Conservation (phyloP, 2,329 filamentous ascomycete species). For the Penicillium sp. region DNA sequence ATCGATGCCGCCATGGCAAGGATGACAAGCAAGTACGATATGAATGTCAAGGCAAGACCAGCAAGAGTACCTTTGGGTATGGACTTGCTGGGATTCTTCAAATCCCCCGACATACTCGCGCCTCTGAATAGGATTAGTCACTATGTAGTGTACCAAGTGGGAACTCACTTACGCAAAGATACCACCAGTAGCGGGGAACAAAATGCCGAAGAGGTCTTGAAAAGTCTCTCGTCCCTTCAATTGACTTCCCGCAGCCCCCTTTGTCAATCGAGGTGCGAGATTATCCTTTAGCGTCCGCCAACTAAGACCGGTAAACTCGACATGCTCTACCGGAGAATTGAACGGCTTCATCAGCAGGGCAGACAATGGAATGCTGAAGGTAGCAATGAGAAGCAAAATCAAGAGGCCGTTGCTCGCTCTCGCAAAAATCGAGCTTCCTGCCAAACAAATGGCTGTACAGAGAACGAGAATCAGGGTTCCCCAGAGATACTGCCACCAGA, state of each 20-base stretch:
- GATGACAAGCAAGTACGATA: slow-evolving; percentile 75
- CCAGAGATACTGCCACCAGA: slow-evolving; percentile 77
- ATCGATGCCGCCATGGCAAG: slow-evolving; percentile 76
- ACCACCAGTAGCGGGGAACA: slow-evolving; percentile 71
- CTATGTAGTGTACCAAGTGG: slow-evolving; percentile 56
- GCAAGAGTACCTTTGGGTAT: slow-evolving; percentile 84
- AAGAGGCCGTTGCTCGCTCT: slow-evolving; percentile 77
- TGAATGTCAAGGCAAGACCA: slow-evolving; percentile 74
- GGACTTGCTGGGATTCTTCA: slow-evolving; percentile 78
- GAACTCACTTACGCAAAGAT: slow-evolving; percentile 55
- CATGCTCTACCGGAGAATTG: slow-evolving; percentile 59
- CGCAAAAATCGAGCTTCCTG: slow-evolving; percentile 78
- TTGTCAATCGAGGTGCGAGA: slow-evolving; percentile 67
- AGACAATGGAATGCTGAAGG: slow-evolving; percentile 81
- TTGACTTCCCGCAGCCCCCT: slow-evolving; percentile 63
- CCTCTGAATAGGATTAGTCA: slow-evolving; percentile 52
- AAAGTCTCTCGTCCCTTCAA: slow-evolving; percentile 69
- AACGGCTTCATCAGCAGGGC: slow-evolving; percentile 70
- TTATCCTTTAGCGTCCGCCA: slow-evolving; percentile 72
- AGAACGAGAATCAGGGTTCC: slow-evolving; percentile 69
- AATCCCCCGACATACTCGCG: slow-evolving; percentile 86
- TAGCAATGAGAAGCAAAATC: slow-evolving; percentile 69
- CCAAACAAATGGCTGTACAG: slow-evolving; percentile 75
- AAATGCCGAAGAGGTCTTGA: slow-evolving; percentile 79
- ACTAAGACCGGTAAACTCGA: slow-evolving; percentile 78